phyloP scores from a whole-genome alignment of 108 stramenopile genomes.

The Fragilaria radians region DNA sequence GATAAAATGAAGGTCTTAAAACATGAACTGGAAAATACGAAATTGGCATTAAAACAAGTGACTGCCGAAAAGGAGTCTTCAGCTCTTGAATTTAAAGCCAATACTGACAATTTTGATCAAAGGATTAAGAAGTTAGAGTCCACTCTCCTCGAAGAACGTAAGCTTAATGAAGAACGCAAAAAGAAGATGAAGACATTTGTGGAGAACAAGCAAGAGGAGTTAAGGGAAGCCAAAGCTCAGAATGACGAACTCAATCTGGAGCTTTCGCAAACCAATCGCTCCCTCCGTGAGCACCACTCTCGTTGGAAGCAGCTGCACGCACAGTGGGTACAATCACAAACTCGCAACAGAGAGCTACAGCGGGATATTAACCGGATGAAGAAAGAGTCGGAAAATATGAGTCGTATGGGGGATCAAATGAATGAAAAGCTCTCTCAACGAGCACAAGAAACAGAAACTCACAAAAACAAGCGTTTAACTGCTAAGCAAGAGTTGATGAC shows the following conservation, averaged over 20 bases:
- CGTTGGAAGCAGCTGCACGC: constrained; percentile 71
- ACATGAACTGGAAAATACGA: constrained; percentile 29
- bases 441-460: constrained; percentile 75
- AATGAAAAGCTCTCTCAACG: constrained; percentile 67
- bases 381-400: constrained; percentile 66
- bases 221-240: constrained; percentile 62
- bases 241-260: constrained; percentile 53
- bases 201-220: constrained; percentile 77
- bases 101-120: background rate
- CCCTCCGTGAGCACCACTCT: constrained; percentile 51
- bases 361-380: constrained; percentile 73
- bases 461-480: constrained; percentile 76
- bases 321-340: constrained; percentile 55
- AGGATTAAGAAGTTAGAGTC: constrained; percentile 55
- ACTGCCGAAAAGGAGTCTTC: constrained; percentile 39
- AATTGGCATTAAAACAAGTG: constrained; percentile 24
- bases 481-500: constrained; percentile 86
- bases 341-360: constrained; percentile 67
- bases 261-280: constrained; percentile 52
- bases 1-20: constrained; percentile 45
- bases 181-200: constrained; percentile 81
- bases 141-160: constrained; percentile 55
- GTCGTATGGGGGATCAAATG: constrained; percentile 61
- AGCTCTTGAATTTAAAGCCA: constrained; percentile 40
- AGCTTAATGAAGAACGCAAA: constrained; percentile 76